Base-by-base conservation (phyloP, 2,329 filamentous ascomycete genomes). In the Reticulascus tulasneorum region DNA sequence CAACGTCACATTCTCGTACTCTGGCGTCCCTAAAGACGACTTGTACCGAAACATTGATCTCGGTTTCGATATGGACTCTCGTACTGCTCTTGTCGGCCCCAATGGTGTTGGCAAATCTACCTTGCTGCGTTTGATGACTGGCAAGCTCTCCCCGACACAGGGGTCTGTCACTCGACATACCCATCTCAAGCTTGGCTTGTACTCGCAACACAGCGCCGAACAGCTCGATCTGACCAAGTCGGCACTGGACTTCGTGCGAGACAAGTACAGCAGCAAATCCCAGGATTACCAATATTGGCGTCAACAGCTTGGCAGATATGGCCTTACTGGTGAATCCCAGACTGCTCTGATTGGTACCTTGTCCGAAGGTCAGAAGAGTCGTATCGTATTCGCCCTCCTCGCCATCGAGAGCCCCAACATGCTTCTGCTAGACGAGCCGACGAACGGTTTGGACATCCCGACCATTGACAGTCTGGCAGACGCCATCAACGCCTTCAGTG, bases 251-350 rank as follows among this genome's bases (percentile, higher is more conserved):
- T 98, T 98, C 59, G 91, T 97, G 46, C 86, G 93, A 47, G 91
- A 97, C 70, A 95, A 91, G 75, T 97, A 94, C 72, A 66, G 74
- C 27, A 73, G 82, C 47, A 87, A 91, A 69, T 89, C 82, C 35
- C 93, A 98, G 63, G 93, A 98, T 63, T 94, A 95, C 75, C 93
- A 98, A 71, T 98, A 93, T 80, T 98, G 93, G 93, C 82, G 93
- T 60, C 91, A 96, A 69, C 89, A 95, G 71, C 86, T 98, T 23
- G 93, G 93, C 55, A 79, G 83, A 49, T 98, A 98, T 64, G 94
- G 94, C 62, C 78, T 98, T 47, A 85, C 80, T 40, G 94, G 94
- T 62, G 89, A 97, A 46, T 73, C 88, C 21, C 94, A 98, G 75
- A 98, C 93, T 31, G 88, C 93, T 30, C 77, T 97, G 60, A 98